Evolutionary conservation across 108 stramenopile genomes (phyloP), one percentile per base, ranked within the genome.

Genomic region (Cylindrotheca fusiformis): DNA sequence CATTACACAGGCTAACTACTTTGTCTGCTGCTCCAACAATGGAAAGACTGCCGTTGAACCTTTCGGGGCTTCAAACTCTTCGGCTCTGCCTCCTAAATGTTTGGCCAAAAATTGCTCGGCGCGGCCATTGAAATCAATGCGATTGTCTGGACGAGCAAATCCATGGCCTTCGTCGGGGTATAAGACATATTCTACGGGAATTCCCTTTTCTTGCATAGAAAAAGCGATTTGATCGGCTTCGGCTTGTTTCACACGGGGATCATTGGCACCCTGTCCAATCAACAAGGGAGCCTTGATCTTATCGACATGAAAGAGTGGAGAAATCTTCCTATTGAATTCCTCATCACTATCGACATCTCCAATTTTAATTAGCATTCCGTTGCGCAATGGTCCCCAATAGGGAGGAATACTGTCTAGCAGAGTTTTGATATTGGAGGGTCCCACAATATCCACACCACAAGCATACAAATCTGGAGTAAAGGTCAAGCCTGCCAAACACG

Each of bases 101-200:
- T 53, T 32, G 6, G 33, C n/a, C 22, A 70, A 44, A 47, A 70
- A 70, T 3, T 46, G 32, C 56, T 70, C 84, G 17, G 64, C 78
- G 12, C 78, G 55, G n/a, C 63, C 71, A 32, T 81, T 74, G 69
- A 85, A 82, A 59, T 85, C 81, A 22, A 86, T 73, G 6, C 76
- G 47, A 57, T 86, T 86, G 57, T 81, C 77, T 6, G 79, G 79
- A 1, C 77, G 52, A 24, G 74, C 74, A 60, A 86, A 79, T 2
- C 81, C 85, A 61, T 86, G 85, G 0, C 85, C 85, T 60, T 86
- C 85, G 50, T 86, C 82, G 1, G 81, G 80, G 58, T 81, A 86
- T 6, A 83, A 32, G 5, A 86, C 77, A 44, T 86, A 86, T 57
- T 86, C 85, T 2, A 85, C 84, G 23, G 78, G 76, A 21, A 82